Base-by-base conservation (phyloP, 768 basidiomycete genomes). In the Collybia sp. region DNA sequence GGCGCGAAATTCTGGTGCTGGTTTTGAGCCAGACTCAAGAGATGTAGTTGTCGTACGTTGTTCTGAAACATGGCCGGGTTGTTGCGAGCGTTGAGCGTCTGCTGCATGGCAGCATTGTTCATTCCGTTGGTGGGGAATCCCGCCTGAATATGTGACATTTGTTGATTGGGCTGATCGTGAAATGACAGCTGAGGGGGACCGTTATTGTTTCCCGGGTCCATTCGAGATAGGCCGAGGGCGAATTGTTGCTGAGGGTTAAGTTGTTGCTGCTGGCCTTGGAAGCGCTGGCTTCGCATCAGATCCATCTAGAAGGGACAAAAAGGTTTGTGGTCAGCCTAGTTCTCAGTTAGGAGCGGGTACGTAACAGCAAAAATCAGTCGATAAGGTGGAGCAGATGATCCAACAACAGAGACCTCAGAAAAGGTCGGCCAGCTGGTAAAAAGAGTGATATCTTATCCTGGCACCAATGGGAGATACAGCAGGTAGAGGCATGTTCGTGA, bases 21-120 rank as follows among this genome's bases (percentile, higher is more conserved):
- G 53, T 72, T 70, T 47, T 73, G 73, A 13, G 74, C 69, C 47
- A 73, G 61, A 44, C 50, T 57, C 48, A 79, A 66, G 43, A 77
- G 65, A 40, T 76, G 76, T 18, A 80, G 60, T 58, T 76, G 76
- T 39, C 75, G 49, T 13, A 48, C 35, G 40, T 50, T 30, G 46
- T 47, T 51, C 19, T 44, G 42, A 39, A 45, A 35, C 46, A 52
- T 52, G 50, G 15, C 50, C 42, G 40, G 38, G 12, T 46, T 25
- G 25, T 44, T 45, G 30, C 33, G 31, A 30, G 44, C 44, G 37
- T 52, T 47, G 31, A 53, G 54, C 39, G 53, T 54, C 47, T 58
- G 62, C 39, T 54, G 52, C n/a, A 49, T 19, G 30, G 58, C 57
- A 18, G 60, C 46, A 58, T 65, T 67, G 54, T 65, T 62, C 46